A percentile compares a stretch with the other conserved stretches of the same genome.
phyloP scores from a whole-genome alignment of 164 flowering plant genomes.

The Berberis vulgaris region DNA sequence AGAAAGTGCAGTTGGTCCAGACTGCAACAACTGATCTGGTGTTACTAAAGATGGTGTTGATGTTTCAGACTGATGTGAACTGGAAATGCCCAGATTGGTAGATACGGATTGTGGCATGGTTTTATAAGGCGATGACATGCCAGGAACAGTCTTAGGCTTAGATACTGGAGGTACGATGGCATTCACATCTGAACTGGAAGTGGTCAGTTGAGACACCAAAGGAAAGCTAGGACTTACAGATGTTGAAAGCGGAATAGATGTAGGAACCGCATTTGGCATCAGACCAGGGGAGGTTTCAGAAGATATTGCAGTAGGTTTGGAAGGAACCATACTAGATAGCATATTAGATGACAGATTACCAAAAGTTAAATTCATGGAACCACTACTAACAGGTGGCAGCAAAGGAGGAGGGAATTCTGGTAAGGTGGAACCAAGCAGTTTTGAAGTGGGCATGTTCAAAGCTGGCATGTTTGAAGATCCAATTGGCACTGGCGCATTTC shows the following conservation, averaged over 20 bases:
- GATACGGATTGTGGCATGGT: conserved; percentile 28
- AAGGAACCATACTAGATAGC: conserved; percentile 24
- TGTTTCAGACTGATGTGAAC: conserved; percentile 27
- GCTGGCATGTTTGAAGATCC: too few relatives aligned
- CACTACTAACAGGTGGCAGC: conserved; percentile 27
- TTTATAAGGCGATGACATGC: conserved; percentile 31
- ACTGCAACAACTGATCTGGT: not conserved
- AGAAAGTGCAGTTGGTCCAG: not conserved
- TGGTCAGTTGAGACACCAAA: too few relatives aligned
- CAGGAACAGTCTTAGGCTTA: conserved; percentile 28
- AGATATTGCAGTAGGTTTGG: conserved; percentile 27
- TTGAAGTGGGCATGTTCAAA: too few relatives aligned
- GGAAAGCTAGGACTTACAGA: conserved; percentile 25
- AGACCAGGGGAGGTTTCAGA: conserved; percentile 36
- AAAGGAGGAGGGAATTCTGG: conserved; percentile 38
- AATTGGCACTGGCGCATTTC: not conserved
- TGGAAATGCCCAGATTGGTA: conserved; percentile 25
- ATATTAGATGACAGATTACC: conserved; percentile 21
- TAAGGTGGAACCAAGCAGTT: conserved; percentile 13
- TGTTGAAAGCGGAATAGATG: conserved; percentile 12
- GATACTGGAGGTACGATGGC: conserved; percentile 20
- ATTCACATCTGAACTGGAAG: conserved; percentile 27
- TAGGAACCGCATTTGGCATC: conserved; percentile 24
- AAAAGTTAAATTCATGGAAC: conserved; percentile 28
- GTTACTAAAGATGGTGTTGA: conserved; percentile 26